Evolutionary conservation across 2,329 filamentous ascomycete genomes (phyloP), one percentile per base, ranked within the genome.

Genomic region (Rhynchosporium secalis): DNA sequence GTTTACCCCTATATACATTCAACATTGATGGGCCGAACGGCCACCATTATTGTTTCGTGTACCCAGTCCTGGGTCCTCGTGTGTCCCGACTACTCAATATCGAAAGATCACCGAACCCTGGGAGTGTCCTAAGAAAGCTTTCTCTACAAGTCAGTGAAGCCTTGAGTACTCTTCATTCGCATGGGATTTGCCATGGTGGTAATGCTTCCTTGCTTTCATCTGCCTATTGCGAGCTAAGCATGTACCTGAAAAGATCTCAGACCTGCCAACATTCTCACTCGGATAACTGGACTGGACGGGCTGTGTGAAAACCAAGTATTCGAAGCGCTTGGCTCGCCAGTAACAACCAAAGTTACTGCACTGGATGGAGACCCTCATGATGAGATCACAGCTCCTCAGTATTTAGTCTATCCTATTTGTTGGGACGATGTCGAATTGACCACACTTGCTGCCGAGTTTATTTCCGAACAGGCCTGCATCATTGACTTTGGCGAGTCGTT

Each of bases 111-210:
- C 15, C 15, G 47, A 49, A 33, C 47, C 47, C 36, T 31, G 29
- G n/a, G 47, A 33, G 29, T 49, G 31, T 49, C 47, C 36, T 31
- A 20, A 49, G 47, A 49, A 12, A 49, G 20, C 20, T 49, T 49
- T 28, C 47, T 33, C 36, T 49, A 31, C 47, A 49, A 49, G 13
- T 36, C 36, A 49, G 28, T 28, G 28, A 31, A 6, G 47, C 28
- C 31, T 13, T 36, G 20, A 28, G 36, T 49, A 33, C 36, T 33
- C 47, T 49, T n/a, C 47, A 49, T 33, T 33, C 31, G 47, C 31
- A 49, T 15, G 47, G 47, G 36, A 36, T 49, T 33, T 49, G 47
- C 29, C 47, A 49, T 49, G 47, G 47, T 33, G 47, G 47, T 49
- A 4, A 49, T 28, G 20, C 20, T 33, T 49, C 47, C 36, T 49